Percentiles rank a stretch among this genome's conserved stretches.
These are phyloP conservation scores for Botrytis elliptica DNA, from an alignment of 2,329 filamentous ascomycete species.

Conservation along the genomic window DNA sequence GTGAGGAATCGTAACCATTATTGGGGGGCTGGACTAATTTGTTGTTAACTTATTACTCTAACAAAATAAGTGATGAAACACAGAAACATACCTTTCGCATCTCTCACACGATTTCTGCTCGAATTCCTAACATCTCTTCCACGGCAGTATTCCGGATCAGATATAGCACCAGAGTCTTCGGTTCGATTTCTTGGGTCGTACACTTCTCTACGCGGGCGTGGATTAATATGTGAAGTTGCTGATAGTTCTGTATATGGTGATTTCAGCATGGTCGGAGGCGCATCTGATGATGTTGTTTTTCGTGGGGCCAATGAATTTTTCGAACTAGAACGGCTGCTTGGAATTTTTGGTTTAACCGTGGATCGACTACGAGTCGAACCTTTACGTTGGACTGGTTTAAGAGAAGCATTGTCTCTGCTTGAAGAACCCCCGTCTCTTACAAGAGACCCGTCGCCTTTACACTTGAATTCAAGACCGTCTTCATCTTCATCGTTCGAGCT, in stretches of 20 bases:
- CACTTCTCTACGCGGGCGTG: neutral
- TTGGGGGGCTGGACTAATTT: neutral
- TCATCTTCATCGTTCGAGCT: neutral
- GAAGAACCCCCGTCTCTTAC: neutral
- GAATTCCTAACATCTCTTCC: neutral
- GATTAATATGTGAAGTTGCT: neutral
- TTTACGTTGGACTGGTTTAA: neutral
- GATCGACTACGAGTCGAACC: neutral
- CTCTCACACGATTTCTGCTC: neutral
- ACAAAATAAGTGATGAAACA: neutral
- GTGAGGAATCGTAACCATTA: neutral
- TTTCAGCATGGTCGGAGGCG: too few relatives aligned
- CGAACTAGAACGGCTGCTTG: neutral
- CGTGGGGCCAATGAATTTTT: neutral
- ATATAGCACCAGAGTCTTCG: neutral
- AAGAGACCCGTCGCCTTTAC: neutral
- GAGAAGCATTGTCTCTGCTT: neutral
- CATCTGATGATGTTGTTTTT: neutral
- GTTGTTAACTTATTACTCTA: neutral
- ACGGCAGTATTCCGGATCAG: neutral
- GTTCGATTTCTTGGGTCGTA: neutral
- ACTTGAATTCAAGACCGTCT: neutral
- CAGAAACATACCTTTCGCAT: neutral
- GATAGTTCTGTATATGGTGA: neutral
- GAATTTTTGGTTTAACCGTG: neutral